Evolutionary conservation across 345 rosid genomes (phyloP).

Genomic region (Murraya paniculata): DNA sequence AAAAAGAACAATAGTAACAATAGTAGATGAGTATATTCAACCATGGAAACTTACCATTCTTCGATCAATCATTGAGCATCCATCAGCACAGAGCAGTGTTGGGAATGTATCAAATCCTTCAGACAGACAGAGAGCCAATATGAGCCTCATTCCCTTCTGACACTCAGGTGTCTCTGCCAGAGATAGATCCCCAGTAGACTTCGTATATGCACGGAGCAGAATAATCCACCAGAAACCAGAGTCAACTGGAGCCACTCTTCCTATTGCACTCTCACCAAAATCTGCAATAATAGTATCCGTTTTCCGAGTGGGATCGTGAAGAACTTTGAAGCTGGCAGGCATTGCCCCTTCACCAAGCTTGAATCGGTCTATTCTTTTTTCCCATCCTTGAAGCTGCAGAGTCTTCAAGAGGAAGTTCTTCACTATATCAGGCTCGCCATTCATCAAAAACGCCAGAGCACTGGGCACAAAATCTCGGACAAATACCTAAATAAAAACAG

Average conservation of each 20-base stretch:
- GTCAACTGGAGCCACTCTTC: conserved; percentile 81
- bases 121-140: conserved; percentile 57
- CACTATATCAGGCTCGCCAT: conserved; percentile 73
- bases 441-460: conserved; percentile 73
- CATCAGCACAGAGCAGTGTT: conserved; percentile 71
- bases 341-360: conserved; percentile 80
- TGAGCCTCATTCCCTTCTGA: conserved; percentile 71
- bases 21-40: too few relatives aligned
- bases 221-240: conserved; percentile 93
- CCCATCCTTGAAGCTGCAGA: conserved; percentile 73
- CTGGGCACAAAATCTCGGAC: conserved; percentile 84
- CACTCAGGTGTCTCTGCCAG: conserved; percentile 67
- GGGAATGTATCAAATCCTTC: conserved; percentile 87
- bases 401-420: conserved; percentile 75
- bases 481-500: conserved; percentile 44
- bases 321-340: conserved; percentile 87
- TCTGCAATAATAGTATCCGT: conserved; percentile 63
- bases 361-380: conserved; percentile 64
- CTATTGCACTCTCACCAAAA: conserved; percentile 78
- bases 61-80: conserved; percentile 79
- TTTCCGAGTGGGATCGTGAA: conserved; percentile 63
- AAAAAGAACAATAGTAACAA: neutral
- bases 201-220: conserved; percentile 78
- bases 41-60: conserved; percentile 57
- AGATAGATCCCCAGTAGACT: conserved; percentile 64